Percentiles rank a stretch among this genome's conserved stretches.
Conservation (phyloP, 371 early-diverging fungal species). For the Apophysomyces variabilis region DNA sequence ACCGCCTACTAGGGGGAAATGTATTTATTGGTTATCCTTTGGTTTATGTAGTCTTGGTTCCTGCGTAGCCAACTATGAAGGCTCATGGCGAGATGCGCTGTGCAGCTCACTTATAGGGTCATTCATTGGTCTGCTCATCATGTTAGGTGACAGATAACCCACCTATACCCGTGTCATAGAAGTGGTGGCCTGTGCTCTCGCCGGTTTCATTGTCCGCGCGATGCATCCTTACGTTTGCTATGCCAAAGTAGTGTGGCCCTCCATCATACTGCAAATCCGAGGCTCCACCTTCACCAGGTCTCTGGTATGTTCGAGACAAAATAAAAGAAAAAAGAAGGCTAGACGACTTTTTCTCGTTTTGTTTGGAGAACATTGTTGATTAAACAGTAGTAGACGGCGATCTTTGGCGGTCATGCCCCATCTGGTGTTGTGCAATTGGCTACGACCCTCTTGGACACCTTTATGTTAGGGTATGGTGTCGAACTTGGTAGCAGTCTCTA, state of each 20-base stretch:
- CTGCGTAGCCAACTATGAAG: slow-evolving; percentile 64
- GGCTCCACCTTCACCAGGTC: slow-evolving; percentile 71
- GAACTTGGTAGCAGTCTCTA: slow-evolving; percentile 62
- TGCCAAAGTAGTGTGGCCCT: slow-evolving; percentile 30
- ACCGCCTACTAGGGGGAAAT: slow-evolving; percentile 52
- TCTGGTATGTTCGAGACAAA: slow-evolving; percentile 47
- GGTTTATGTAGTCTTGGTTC: slow-evolving; percentile 57
- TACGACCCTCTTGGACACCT: slow-evolving; percentile 73
- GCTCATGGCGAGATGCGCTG: slow-evolving; percentile 58
- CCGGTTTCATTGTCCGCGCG: slow-evolving; percentile 30
- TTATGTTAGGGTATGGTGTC: slow-evolving; percentile 77
- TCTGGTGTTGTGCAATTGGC: slow-evolving; percentile 80
- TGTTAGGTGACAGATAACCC: slow-evolving; percentile 59
- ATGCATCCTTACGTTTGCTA: slow-evolving; percentile 35
- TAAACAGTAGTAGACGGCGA: slow-evolving; percentile 56
- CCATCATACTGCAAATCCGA: slow-evolving; percentile 65
- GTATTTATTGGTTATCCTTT: slow-evolving; percentile 56
- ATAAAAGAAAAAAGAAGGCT: no score
- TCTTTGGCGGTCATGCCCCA: slow-evolving; percentile 78
- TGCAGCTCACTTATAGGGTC: slow-evolving; percentile 57
- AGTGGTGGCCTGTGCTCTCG: slow-evolving; percentile 27
- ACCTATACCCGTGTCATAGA: slow-evolving; percentile 66
- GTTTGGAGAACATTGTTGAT: not conserved
- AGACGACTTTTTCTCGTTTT: no score
- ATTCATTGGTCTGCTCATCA: slow-evolving; percentile 55